A percentile compares a stretch with the other conserved stretches of the same genome.
Evolutionary conservation across 495 filamentous ascomycete species (phyloP).

Genomic region (Xylaria scruposa): DNA sequence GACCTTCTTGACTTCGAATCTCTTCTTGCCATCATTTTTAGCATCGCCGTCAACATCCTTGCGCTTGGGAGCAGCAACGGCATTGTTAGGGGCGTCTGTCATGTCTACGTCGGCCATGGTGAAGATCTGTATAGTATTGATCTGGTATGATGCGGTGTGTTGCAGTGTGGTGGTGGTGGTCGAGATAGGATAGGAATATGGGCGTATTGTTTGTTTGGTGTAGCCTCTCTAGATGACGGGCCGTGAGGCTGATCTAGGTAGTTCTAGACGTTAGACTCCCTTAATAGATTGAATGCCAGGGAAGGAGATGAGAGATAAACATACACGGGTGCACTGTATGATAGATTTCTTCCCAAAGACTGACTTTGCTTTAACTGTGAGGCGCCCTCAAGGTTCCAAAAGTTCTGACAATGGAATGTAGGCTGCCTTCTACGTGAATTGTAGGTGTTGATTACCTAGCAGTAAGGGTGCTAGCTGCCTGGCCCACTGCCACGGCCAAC

Average conservation of each 20-base stretch:
- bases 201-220: neutral
- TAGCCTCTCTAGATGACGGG: slow-evolving; percentile 3
- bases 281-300: neutral
- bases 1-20: slow-evolving; percentile 99
- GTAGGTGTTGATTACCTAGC: neutral
- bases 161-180: neutral
- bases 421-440: neutral
- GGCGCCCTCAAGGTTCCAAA: slow-evolving; percentile 7
- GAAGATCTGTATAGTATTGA: slow-evolving; percentile 17
- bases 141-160: neutral
- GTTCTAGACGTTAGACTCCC: neutral
- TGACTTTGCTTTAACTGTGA: neutral
- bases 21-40: slow-evolving; percentile 78
- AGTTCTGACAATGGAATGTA: neutral
- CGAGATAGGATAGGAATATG: neutral
- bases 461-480: neutral
- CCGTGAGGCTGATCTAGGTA: neutral
- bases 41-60: slow-evolving; percentile 61
- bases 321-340: neutral
- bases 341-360: neutral
- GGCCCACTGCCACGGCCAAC: too few relatives aligned
- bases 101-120: slow-evolving; percentile 96
- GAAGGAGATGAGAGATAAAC: neutral
- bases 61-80: slow-evolving; percentile 56
- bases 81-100: slow-evolving; percentile 75